A percentile compares a stretch with the other conserved stretches of the same genome.
These are phyloP conservation scores for Cornus florida DNA, from an alignment of 148 eudicot genomes.

Conservation along the genomic window DNA sequence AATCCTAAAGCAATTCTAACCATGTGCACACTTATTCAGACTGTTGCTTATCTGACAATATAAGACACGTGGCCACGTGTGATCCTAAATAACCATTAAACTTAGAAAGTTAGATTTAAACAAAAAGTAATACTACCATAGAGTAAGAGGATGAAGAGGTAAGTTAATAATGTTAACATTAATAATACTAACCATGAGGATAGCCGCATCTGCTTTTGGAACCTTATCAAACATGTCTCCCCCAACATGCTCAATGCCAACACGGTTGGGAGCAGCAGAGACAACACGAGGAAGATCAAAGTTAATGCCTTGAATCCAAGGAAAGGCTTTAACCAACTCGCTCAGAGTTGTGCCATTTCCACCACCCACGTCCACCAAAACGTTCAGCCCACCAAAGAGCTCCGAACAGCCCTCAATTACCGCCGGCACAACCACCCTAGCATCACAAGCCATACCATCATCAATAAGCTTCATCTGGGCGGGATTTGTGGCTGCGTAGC, in stretches of 20 bases:
- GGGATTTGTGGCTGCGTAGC: constrained; percentile 32
- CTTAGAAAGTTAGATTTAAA: too few relatives aligned
- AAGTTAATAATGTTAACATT: too few relatives aligned
- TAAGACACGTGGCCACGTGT: too few relatives aligned
- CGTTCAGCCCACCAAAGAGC: constrained; percentile 39
- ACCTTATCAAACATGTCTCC: constrained; percentile 62
- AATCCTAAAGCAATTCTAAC: too few relatives aligned
- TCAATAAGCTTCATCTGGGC: constrained; percentile 49
- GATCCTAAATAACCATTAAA: too few relatives aligned
- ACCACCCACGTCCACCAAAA: constrained; percentile 79
- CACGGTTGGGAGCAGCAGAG: constrained; percentile 19
- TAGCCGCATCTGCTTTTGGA: constrained; percentile 60
- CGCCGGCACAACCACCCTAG: constrained; percentile 35
- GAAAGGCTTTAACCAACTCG: constrained; percentile 44
- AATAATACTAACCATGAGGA: constrained; percentile 35
- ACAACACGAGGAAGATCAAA: constrained; percentile 74
- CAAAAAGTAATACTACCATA: too few relatives aligned
- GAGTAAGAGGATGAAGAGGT: too few relatives aligned
- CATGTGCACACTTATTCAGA: too few relatives aligned
- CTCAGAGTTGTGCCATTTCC: constrained; percentile 57
- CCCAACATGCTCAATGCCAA: constrained; percentile 48
- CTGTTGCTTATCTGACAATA: too few relatives aligned
- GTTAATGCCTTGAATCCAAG: constrained; percentile 60
- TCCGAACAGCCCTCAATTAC: constrained; percentile 40
- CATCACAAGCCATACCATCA: constrained; percentile 63